phyloP scores from a whole-genome alignment of 352 stramenopile species.

The Pythium coloratum region DNA sequence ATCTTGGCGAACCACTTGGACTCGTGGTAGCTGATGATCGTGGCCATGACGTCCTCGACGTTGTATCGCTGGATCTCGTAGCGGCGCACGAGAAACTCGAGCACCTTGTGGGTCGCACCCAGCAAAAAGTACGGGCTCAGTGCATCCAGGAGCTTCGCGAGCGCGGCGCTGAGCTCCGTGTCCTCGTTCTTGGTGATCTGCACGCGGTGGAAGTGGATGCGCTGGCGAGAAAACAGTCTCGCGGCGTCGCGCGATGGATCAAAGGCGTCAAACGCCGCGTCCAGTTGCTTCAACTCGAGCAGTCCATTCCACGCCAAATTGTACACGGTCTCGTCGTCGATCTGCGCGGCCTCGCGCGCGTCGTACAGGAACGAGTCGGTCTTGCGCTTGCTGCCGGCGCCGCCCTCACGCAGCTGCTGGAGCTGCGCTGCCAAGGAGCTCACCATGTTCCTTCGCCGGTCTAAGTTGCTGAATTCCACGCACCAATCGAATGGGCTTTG shows the following conservation, averaged over 20 bases:
- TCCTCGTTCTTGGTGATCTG: conserved; percentile 63
- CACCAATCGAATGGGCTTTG: conserved; percentile 30
- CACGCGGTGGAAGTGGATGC: conserved; percentile 81
- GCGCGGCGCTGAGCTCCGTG: conserved; percentile 58
- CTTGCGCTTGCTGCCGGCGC: conserved; percentile 78
- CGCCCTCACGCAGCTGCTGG: conserved; percentile 75
- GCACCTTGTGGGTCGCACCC: conserved; percentile 77
- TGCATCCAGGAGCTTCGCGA: conserved; percentile 74
- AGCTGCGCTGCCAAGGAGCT: conserved; percentile 77
- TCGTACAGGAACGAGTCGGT: conserved; percentile 87
- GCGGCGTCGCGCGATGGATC: conserved; percentile 49
- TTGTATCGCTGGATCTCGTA: conserved; percentile 89
- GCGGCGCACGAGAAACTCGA: conserved; percentile 89
- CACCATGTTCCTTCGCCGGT: conserved; percentile 35
- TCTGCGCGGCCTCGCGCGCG: conserved; percentile 68
- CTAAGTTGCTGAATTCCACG: conserved; percentile 6
- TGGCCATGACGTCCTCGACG: conserved; percentile 79
- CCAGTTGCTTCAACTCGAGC: conserved; percentile 76
- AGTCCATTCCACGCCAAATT: conserved; percentile 85
- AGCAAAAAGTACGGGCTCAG: conserved; percentile 85
- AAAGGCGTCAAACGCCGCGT: conserved; percentile 70
- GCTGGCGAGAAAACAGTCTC: conserved; percentile 68
- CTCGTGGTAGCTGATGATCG: conserved; percentile 86
- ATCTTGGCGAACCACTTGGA: conserved; percentile 83
- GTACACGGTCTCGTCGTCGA: conserved; percentile 85